Evolutionary conservation across 495 filamentous ascomycete genomes (phyloP).

Genomic region (Penicillium desertorum): DNA sequence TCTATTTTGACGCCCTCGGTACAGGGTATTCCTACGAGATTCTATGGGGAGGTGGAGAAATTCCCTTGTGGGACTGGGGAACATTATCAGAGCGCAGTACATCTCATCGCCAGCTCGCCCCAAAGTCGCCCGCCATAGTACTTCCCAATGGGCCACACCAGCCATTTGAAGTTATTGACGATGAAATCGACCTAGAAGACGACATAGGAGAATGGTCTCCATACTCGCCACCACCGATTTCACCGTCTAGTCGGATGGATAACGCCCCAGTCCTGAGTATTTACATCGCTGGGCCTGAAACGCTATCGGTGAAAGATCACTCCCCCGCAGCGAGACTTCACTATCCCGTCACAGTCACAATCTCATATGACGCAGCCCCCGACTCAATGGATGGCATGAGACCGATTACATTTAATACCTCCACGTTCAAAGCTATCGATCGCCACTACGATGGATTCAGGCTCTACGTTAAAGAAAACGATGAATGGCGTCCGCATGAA

Average conservation of each 20-base stretch:
- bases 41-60: conserved; percentile 6
- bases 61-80: conserved; percentile 12
- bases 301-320: conserved; percentile 2
- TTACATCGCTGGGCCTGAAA: conserved; percentile 7
- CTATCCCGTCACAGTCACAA: conserved; percentile 3
- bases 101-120: background rate
- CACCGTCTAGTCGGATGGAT: background rate
- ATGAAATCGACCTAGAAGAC: conserved; percentile 5
- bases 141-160: background rate
- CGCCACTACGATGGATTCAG: conserved; percentile 2
- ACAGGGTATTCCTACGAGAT: background rate
- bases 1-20: conserved; percentile 4
- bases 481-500: background rate
- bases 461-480: background rate
- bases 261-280: conserved; percentile 3
- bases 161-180: background rate
- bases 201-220: background rate
- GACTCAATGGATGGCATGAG: background rate
- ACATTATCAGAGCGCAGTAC: conserved; percentile 2
- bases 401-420: conserved; percentile 4
- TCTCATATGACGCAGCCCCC: conserved; percentile 7
- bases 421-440: background rate
- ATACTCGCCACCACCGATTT: background rate
- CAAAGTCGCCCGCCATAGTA: conserved; percentile 3
- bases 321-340: background rate